phyloP scores from a whole-genome alignment of 2,329 filamentous ascomycete genomes.

The Fusarium redolens region DNA sequence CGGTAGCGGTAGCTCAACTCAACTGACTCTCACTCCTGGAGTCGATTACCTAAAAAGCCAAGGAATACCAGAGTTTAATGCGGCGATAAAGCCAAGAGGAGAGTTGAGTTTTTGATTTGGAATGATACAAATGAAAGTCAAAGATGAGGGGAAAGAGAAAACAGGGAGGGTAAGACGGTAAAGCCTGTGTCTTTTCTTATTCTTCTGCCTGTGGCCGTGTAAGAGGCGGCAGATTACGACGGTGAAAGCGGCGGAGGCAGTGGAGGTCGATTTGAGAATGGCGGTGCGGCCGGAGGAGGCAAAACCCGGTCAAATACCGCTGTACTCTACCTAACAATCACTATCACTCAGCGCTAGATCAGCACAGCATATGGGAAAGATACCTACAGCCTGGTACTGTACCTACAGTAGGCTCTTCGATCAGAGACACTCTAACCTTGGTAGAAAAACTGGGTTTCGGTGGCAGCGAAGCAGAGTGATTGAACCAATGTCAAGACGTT shows the following conservation, averaged over 20 bases:
- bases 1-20: not conserved
- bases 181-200: slow-evolving; percentile 9
- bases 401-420: slow-evolving; percentile 5
- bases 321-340: not conserved
- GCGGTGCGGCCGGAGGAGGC: slow-evolving; percentile 32
- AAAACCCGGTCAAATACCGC: slow-evolving; percentile 3
- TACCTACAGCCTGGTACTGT: slow-evolving; percentile 1
- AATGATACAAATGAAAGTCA: not conserved
- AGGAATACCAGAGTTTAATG: slow-evolving; percentile 4
- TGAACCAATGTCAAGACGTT: slow-evolving; percentile 40
- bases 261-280: slow-evolving; percentile 32
- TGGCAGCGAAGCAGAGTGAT: slow-evolving; percentile 23
- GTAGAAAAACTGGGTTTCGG: slow-evolving; percentile 35
- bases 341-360: slow-evolving; percentile 22
- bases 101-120: slow-evolving; percentile 12
- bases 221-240: slow-evolving; percentile 47
- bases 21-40: not conserved
- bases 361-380: slow-evolving; percentile 7
- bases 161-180: slow-evolving; percentile 18
- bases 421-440: not conserved
- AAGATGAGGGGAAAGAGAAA: not conserved
- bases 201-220: slow-evolving; percentile 29
- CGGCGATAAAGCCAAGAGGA: not conserved
- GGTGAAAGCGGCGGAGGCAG: slow-evolving; percentile 45
- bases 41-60: not conserved